Evolutionary conservation across 352 stramenopile genomes (phyloP).

Genomic region (Globisporangium spiculum): DNA sequence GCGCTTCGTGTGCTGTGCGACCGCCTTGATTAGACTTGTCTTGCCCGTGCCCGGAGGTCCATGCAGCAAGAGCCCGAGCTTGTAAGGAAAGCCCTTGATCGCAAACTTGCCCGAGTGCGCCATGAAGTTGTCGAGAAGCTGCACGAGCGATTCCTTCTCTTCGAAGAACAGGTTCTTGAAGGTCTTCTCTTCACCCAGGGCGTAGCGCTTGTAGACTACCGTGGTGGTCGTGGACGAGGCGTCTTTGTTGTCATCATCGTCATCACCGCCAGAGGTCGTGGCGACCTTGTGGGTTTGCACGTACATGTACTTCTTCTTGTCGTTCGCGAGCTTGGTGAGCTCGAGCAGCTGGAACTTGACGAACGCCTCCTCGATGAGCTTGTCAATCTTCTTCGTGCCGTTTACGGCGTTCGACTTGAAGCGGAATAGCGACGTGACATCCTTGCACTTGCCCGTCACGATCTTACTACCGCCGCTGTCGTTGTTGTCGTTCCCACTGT

Average conservation of each 20-base stretch:
- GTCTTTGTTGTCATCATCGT: background rate
- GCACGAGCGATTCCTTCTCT: constrained; percentile 69
- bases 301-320: constrained; percentile 49
- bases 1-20: constrained; percentile 75
- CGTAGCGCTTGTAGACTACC: constrained; percentile 66
- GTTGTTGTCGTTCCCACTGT: background rate
- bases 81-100: constrained; percentile 89
- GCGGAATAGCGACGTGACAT: constrained; percentile 9
- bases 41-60: constrained; percentile 89
- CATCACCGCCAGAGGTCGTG: constrained; percentile 4
- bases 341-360: constrained; percentile 33
- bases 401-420: constrained; percentile 10
- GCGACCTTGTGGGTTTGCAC: constrained; percentile 22
- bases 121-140: constrained; percentile 76
- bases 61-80: constrained; percentile 84
- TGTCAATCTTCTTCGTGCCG: constrained; percentile 38
- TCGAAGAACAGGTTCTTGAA: constrained; percentile 89
- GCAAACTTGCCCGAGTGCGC: constrained; percentile 74
- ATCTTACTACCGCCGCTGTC: background rate
- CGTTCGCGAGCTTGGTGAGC: constrained; percentile 27
- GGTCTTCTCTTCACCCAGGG: constrained; percentile 81
- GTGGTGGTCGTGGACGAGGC: constrained; percentile 3
- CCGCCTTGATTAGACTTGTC: constrained; percentile 87
- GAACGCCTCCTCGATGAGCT: constrained; percentile 33
- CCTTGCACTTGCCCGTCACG: constrained; percentile 14